Percentiles rank a stretch among this genome's conserved stretches.
Conservation (phyloP, 768 basidiomycete genomes). For the Coprinopsis strossmayeri region DNA sequence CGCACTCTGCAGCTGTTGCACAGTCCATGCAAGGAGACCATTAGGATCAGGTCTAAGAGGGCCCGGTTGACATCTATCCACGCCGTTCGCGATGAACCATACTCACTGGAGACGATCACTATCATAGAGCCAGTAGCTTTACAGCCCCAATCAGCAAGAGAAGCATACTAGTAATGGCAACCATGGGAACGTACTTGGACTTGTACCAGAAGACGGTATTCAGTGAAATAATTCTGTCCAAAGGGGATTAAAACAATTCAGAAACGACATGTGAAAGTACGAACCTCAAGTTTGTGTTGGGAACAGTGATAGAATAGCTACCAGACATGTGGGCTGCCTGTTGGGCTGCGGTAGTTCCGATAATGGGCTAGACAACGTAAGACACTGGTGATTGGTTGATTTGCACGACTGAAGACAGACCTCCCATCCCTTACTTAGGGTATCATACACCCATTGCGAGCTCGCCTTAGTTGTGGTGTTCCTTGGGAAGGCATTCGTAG, state of each 20-base stretch:
- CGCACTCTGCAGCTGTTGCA: conserved; percentile 47
- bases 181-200: conserved; percentile 33
- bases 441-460: conserved; percentile 54
- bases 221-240: conserved; percentile 47
- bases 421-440: conserved; percentile 41
- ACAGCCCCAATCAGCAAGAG: neutral
- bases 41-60: conserved; percentile 43
- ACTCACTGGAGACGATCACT: conserved; percentile 38
- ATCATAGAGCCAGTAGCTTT: conserved; percentile 57
- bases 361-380: neutral
- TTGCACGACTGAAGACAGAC: conserved; percentile 21
- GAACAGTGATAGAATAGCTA: conserved; percentile 43
- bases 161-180: too few species aligned
- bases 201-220: conserved; percentile 62
- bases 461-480: conserved; percentile 30
- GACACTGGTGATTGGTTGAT: neutral
- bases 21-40: conserved; percentile 49
- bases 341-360: conserved; percentile 32
- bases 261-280: neutral
- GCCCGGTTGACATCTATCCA: neutral
- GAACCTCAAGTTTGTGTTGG: conserved; percentile 45
- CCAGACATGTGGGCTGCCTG: conserved; percentile 45
- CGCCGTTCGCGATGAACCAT: neutral
- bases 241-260: neutral
- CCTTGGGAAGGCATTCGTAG: conserved; percentile 53